Evolutionary conservation across 441 rosid species (phyloP).

Genomic region (Erodium trifolium): DNA sequence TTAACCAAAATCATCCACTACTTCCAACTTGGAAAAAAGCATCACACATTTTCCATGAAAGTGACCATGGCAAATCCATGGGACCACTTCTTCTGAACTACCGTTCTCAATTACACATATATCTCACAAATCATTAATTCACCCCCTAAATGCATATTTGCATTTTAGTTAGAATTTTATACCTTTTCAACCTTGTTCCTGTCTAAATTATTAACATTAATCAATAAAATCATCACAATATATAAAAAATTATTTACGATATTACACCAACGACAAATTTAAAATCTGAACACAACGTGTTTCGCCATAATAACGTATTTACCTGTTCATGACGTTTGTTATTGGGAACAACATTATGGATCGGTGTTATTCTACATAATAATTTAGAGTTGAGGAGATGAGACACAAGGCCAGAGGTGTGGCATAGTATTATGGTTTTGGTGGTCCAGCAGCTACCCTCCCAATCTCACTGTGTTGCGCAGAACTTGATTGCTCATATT

Average conservation of each 20-base stretch:
- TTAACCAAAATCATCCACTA: too few species aligned
- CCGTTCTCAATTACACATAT: background rate
- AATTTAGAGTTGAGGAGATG: background rate
- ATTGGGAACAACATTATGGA: too few species aligned
- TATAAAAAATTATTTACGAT: too few species aligned
- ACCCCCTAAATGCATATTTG: too few species aligned
- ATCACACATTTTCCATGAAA: slow-evolving; percentile 8
- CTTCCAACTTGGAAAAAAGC: background rate
- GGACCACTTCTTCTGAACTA: background rate
- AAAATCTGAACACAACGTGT: too few species aligned
- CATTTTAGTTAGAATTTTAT: too few species aligned
- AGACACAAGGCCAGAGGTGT: background rate
- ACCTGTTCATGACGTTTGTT: too few species aligned
- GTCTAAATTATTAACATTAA: too few species aligned
- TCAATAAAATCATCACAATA: too few species aligned
- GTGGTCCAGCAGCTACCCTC: slow-evolving; percentile 1
- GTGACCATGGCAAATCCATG: slow-evolving; percentile 7
- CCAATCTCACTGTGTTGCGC: background rate
- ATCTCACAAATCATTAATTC: background rate
- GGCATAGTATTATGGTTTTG: background rate
- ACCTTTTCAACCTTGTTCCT: too few species aligned
- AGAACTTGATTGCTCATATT: background rate
- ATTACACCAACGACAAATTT: too few species aligned
- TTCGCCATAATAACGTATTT: too few species aligned
- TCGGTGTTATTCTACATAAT: background rate